Evolutionary conservation across 768 basidiomycete genomes (phyloP), one percentile per base, ranked within the genome.

Genomic region (Daedaleopsis nitida): DNA sequence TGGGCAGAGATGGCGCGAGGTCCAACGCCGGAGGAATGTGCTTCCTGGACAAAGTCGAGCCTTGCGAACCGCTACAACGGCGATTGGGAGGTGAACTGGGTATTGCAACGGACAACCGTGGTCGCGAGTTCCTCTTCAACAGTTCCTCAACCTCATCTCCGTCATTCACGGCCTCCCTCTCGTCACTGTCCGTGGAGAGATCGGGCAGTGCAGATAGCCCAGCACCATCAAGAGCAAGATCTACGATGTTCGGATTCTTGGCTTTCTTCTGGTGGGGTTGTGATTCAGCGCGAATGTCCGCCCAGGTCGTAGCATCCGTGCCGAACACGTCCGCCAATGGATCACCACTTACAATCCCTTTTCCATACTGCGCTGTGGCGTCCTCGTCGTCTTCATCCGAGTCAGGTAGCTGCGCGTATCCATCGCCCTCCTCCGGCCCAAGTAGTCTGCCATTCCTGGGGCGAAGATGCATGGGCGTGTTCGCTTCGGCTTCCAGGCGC

Each of bases 261-360:
- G 23, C n/a, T 32, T 52, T 52, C 67, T 60, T 72, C 65, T 66
- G 55, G 16, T 43, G 45, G 59, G 60, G 63, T 62, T 66, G 72
- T 32, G 68, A 70, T 59, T 79, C 72, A 43, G 75, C 68, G 54
- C 70, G 83, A 52, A 88, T 77, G 53, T 83, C 83, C 59, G 77
- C 76, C 86, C 87, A 87, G 1, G 83, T 80, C 64, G 87, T 83
- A 62, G 77, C 83, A 69, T 88, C 87, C n/a, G 80, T 79, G 49
- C 87, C 86, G 73, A 88, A 88, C 8, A 88, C 79, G 64, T 88
- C 86, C 10, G 72, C 77, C 27, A 88, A 75, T 21, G 85, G 85
- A 69, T 89, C 85, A 58, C 68, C 72, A 58, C 70, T 72, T 47
- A 60, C 66, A 34, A 64, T 66, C 70, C 58, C 59, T 34, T 53